Base-by-base conservation (phyloP, 1,139 yeast genomes). In the Yamadazyma kanchanaburiensis region DNA sequence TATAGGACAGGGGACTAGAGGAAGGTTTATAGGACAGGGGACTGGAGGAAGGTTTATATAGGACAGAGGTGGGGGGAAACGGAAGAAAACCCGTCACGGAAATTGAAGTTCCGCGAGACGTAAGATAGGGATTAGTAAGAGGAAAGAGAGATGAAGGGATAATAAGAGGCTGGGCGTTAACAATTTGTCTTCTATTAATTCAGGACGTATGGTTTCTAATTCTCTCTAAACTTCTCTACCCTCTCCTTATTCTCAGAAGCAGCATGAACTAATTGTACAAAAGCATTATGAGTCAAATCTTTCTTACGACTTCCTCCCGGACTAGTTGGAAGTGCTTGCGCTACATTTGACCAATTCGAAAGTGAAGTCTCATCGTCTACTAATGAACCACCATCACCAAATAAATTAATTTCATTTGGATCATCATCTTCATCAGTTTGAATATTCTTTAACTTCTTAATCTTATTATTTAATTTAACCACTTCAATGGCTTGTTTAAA, bases 401-500 rank as follows among this genome's bases (percentile, higher is more conserved):
- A 65, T 16, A 68, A 48, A 37, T 67, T 62, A 32, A 67, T 66
- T 43, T 72, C 80, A 31, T 46, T 46, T 14, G 74, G 74, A 41
- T 73, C 81, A 39, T 74, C 80, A 45, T 72, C 80, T 31, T 66
- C 77, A 3, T 67, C 77, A 27, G 70, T 58, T 61, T 49, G 77
- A 37, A 68, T 45, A 33, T 56, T 62, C 54, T 80, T 78, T 52
- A 87, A 70, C 37, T 80, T 77, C 48, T 73, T 67, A 53, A 87
- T 78, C 51, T 84, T 70, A 56, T 86, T 85, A 47, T 80, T 75
- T 55, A 87, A 71, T 45, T 77, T 77, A 32, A 87, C 88, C 48
- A 85, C 70, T 52, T 83, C 94, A 43, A 87, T 82, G 21, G 94
- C 97, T 49, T 84, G 87, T 51, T 80, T 77, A 62, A 91, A 81